Conservation (phyloP, 139 green algal species). For the Closterium sp. region DNA sequence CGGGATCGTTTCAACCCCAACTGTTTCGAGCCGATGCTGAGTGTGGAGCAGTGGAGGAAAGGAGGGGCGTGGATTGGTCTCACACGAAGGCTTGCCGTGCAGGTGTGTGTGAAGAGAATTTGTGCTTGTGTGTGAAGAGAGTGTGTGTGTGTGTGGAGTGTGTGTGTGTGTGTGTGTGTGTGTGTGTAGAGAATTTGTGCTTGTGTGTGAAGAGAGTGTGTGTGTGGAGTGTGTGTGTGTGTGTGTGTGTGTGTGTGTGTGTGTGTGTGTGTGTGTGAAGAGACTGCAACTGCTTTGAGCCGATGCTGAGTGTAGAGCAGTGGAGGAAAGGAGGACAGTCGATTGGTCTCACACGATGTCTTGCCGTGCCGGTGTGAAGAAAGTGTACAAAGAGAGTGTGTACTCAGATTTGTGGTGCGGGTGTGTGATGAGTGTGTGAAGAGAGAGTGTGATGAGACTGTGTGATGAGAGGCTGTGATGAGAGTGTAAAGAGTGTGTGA, state of each 20-base stretch:
- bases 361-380: too few relatives aligned
- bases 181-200: too few relatives aligned
- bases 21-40: not conserved
- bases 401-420: too few relatives aligned
- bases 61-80: conserved; percentile 9
- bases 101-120: not conserved
- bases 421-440: not conserved
- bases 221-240: not conserved
- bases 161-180: not conserved
- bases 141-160: not conserved
- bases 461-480: too few relatives aligned
- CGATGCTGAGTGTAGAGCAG: too few relatives aligned
- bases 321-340: too few relatives aligned
- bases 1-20: not conserved
- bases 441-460: too few relatives aligned
- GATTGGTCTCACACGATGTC: too few relatives aligned
- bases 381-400: not conserved
- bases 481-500: not conserved
- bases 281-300: too few relatives aligned
- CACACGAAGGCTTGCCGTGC: not conserved
- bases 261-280: not conserved
- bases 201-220: not conserved
- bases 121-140: not conserved
- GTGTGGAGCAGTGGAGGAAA: conserved; percentile 13
- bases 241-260: not conserved